Evolutionary conservation across 805 yeast genomes (phyloP), one percentile per base, ranked within the genome.

Genomic region (Wilhelminamyces savonicus): DNA sequence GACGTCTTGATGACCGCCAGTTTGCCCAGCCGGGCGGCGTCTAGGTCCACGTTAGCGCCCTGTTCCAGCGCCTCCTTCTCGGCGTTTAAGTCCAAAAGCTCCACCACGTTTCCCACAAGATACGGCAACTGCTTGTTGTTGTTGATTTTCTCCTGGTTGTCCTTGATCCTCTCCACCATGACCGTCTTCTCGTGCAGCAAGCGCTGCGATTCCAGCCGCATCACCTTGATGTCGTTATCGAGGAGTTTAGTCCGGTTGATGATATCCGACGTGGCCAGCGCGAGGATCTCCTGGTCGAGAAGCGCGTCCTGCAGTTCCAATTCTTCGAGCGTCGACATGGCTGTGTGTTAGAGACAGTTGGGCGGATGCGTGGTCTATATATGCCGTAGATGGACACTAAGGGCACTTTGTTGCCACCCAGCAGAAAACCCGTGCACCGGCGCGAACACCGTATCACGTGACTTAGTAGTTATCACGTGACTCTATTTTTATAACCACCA

Each of bases 1-100:
- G 96, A 85, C 0, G 99, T 92, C 60, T 92, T 92, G 39, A 92
- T 84, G 21, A 92, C 98, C 1, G 99, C 99, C n/a, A 95, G 86
- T 60, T 90, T 87, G 5, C 98, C 97, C 25, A 76, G 75, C 39
- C 95, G 78, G 9, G 94, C 74, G 27, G 96, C 83, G 52, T 92
- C 96, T 44, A 85, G 65, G 58, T 92, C 97, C 27, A 87, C 82
- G 50, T 88, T 90, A 35, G 97, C 97, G 22, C 97, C 97, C 56
- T 92, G 95, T 39, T 82, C 86, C 15, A 69, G 66, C 16, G 90
- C 92, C 34, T 79, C 84, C 39, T 77, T 81, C 37, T 86, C 90
- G 8, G 84, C 87, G 43, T 79, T 81, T 57, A 92, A 74, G 51
- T 92, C 94, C 50, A 92, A 71, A 35, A 92, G 67, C 59, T 92